Percentiles rank a stretch among this genome's conserved stretches.
Conservation (phyloP, 2,329 filamentous ascomycete species). For the Capronia coronata region DNA sequence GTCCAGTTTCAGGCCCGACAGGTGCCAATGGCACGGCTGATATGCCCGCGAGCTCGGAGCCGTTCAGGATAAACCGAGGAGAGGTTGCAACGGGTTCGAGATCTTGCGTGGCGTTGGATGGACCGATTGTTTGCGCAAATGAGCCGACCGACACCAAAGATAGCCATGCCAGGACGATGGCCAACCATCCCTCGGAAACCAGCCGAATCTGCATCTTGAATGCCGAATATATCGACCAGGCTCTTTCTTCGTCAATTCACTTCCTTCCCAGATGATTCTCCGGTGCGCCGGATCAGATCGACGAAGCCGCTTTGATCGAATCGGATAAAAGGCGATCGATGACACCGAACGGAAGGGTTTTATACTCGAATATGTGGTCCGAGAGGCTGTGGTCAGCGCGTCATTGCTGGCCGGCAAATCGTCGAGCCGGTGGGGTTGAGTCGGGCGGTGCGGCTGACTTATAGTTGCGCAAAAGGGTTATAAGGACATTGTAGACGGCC, state of each 20-base stretch:
- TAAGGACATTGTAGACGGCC: background rate
- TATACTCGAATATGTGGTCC: no score
- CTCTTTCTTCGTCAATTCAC: background rate
- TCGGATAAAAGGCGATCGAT: background rate
- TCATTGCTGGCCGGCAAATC: background rate
- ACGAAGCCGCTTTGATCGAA: background rate
- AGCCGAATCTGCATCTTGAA: constrained; percentile 4
- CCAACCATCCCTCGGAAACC: constrained; percentile 4
- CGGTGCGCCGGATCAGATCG: background rate
- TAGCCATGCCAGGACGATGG: constrained; percentile 8
- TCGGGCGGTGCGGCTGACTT: constrained; percentile 10
- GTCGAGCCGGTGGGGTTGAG: background rate
- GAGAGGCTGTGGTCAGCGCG: background rate
- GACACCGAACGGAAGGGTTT: no score
- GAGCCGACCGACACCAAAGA: constrained; percentile 7
- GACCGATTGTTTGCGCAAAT: constrained; percentile 21
- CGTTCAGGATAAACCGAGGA: constrained; percentile 26
- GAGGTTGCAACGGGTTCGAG: constrained; percentile 20
- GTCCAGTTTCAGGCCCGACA: constrained; percentile 21
- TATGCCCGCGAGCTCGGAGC: constrained; percentile 19
- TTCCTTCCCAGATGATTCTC: background rate
- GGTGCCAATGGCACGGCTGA: constrained; percentile 19
- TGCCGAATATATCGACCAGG: background rate
- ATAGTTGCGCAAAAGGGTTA: background rate
- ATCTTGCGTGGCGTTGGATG: constrained; percentile 24